Evolutionary conservation across 2,329 filamentous ascomycete genomes (phyloP).

Genomic region (Proliferodiscus dingleyae): DNA sequence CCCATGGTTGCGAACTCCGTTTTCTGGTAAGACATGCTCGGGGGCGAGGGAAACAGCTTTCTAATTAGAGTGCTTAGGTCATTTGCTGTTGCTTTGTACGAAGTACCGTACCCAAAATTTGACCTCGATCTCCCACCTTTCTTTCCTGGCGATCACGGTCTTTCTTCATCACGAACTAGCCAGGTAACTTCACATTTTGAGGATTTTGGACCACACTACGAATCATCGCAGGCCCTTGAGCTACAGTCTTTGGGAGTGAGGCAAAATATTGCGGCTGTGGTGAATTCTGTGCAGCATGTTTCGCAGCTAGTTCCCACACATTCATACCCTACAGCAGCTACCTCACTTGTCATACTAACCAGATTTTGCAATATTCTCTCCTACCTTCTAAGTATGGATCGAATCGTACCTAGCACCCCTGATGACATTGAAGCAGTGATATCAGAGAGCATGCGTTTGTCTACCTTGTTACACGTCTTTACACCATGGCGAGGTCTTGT

Average conservation of each 20-base stretch:
- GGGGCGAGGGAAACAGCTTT: background rate
- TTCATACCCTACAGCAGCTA: conserved; percentile 10
- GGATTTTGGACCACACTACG: conserved; percentile 4
- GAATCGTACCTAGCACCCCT: background rate
- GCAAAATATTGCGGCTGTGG: background rate
- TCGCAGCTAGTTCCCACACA: conserved; percentile 10
- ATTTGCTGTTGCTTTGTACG: conserved; percentile 10
- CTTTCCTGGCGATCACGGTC: conserved; percentile 5
- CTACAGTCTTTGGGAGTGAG: background rate
- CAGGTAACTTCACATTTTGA: conserved; percentile 7
- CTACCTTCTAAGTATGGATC: conserved; percentile 9
- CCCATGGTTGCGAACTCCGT: conserved; percentile 11
- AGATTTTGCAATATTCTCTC: conserved; percentile 12
- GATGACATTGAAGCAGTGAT: background rate
- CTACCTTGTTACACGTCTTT: conserved; percentile 11
- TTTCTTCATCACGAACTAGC: background rate
- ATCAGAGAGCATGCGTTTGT: conserved; percentile 8
- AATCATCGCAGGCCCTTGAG: background rate
- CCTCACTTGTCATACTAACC: conserved; percentile 10
- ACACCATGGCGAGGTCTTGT: conserved; percentile 11
- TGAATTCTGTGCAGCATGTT: conserved; percentile 13
- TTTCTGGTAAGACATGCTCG: conserved; percentile 2
- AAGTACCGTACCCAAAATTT: conserved; percentile 9
- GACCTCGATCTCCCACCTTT: conserved; percentile 8
- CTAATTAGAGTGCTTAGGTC: conserved; percentile 3